phyloP scores from a whole-genome alignment of 768 basidiomycete species.

The Leccinum arenicola region DNA sequence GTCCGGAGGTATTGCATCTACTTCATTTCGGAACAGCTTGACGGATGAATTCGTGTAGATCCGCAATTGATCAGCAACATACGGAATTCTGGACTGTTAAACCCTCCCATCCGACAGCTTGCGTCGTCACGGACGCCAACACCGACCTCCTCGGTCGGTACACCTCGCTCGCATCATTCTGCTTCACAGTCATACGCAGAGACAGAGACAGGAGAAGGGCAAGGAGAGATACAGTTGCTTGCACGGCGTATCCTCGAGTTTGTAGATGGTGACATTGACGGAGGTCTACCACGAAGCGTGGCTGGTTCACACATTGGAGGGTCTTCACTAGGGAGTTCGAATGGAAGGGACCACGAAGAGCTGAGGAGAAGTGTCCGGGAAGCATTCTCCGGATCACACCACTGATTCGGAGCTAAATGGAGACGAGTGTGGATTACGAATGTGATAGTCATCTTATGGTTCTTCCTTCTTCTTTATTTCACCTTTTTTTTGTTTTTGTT shows the following conservation, averaged over 20 bases:
- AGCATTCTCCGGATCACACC: constrained; percentile 66
- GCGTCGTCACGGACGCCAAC: constrained; percentile 69
- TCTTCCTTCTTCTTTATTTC: background rate
- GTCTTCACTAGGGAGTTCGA: constrained; percentile 61
- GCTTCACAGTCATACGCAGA: constrained; percentile 73
- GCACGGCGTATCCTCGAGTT: constrained; percentile 84
- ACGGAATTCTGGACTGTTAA: constrained; percentile 74
- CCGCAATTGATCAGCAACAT: constrained; percentile 89
- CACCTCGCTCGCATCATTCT: constrained; percentile 68
- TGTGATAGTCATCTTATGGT: background rate
- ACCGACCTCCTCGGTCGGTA: constrained; percentile 71
- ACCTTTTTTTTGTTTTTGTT: background rate
- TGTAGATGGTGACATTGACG: constrained; percentile 72
- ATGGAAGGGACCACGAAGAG: constrained; percentile 70
- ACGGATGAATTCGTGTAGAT: constrained; percentile 44
- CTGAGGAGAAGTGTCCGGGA: constrained; percentile 79
- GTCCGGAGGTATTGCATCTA: constrained; percentile 66
- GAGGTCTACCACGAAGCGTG: constrained; percentile 55
- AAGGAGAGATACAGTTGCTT: constrained; percentile 86
- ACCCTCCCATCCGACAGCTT: constrained; percentile 84
- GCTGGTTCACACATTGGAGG: constrained; percentile 66
- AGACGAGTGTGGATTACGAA: background rate
- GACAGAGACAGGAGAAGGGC: constrained; percentile 83
- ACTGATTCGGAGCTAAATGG: constrained; percentile 12
- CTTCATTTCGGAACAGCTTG: background rate